These are phyloP conservation scores for Ophiocordyceps australis DNA, from an alignment of 2,329 filamentous ascomycete species.

Conservation along the genomic window DNA sequence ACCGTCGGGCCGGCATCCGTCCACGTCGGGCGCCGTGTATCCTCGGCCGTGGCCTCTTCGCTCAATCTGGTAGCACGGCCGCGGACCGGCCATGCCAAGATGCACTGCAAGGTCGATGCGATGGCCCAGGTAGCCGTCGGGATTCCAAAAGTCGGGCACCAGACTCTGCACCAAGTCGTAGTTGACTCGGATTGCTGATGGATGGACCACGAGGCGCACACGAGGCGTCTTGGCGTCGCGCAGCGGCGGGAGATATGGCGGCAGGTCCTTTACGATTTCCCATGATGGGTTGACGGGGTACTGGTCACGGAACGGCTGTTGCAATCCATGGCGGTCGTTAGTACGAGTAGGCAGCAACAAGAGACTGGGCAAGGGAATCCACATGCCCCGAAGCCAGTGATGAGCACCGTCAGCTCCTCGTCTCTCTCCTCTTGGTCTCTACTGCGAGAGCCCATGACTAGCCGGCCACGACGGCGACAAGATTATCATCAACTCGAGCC, in stretches of 20 bases:
- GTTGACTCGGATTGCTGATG: conserved; percentile 48
- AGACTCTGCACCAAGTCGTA: conserved; percentile 48
- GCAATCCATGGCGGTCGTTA: too few species aligned
- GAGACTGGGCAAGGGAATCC: too few species aligned
- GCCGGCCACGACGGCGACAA: too few species aligned
- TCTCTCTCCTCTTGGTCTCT: too few species aligned
- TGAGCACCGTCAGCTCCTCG: conserved; percentile 37
- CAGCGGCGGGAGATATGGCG: conserved; percentile 40
- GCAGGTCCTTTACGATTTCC: conserved; percentile 56
- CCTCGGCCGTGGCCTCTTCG: conserved; percentile 51
- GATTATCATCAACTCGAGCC: too few species aligned
- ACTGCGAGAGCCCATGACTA: conserved; percentile 17
- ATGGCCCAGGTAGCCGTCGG: conserved; percentile 14
- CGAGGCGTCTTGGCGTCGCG: conserved; percentile 21
- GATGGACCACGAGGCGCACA: conserved; percentile 47
- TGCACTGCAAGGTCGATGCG: conserved; percentile 52
- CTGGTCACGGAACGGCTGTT: conserved; percentile 58
- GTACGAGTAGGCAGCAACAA: too few species aligned
- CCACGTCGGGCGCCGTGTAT: conserved; percentile 54
- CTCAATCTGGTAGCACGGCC: conserved; percentile 52
- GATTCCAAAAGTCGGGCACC: conserved; percentile 48
- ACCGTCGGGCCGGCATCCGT: conserved; percentile 36
- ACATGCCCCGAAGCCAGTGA: conserved; percentile 44
- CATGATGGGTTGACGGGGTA: conserved; percentile 64
- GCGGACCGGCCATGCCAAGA: conserved; percentile 59